Evolutionary conservation across 1,284 basidiomycete species (phyloP).

Genomic region (Fomes fomentarius): DNA sequence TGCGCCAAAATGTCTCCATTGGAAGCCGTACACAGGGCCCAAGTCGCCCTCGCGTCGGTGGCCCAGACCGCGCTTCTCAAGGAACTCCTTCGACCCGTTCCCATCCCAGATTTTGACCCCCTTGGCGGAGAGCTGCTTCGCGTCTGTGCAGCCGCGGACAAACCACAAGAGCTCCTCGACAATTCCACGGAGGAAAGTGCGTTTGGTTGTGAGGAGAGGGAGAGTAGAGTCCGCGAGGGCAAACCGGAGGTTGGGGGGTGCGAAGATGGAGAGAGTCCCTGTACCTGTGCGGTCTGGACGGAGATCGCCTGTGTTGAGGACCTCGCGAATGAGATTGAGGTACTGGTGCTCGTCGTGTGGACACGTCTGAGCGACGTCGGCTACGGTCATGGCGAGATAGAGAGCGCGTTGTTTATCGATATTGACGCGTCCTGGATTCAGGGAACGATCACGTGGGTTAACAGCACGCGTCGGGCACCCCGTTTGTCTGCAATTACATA

Average conservation of each 20-base stretch:
- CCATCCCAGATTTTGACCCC: conserved; percentile 98
- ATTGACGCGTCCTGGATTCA: conserved; percentile 17
- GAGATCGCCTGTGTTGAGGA: conserved; percentile 74
- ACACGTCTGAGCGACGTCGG: conserved; percentile 5
- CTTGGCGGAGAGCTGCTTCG: conserved; percentile 75
- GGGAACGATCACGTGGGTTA: too few relatives aligned
- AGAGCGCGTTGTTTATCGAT: conserved; percentile 15
- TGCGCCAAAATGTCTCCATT: conserved; percentile 98
- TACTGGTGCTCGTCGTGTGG: conserved; percentile 87
- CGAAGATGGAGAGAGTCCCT: conserved; percentile 89
- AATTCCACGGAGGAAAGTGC: conserved; percentile 91
- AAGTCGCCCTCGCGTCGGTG: conserved; percentile 92
- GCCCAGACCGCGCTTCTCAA: conserved; percentile 82
- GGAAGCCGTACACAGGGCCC: conserved; percentile 98
- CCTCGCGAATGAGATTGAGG: conserved; percentile 76
- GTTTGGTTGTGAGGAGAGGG: conserved; percentile 94
- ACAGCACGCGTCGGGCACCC: too few relatives aligned
- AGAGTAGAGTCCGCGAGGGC: conserved; percentile 74
- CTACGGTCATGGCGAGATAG: conserved; percentile 14
- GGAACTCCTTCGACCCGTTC: conserved; percentile 88
- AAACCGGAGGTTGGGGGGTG: conserved; percentile 87
- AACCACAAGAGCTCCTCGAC: conserved; percentile 98
- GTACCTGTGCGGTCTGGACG: conserved; percentile 93
- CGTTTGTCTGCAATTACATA: too few relatives aligned
- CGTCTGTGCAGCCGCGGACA: conserved; percentile 85